Base-by-base conservation (phyloP, 257 asterid species). In the Fraxinus cuspidata region DNA sequence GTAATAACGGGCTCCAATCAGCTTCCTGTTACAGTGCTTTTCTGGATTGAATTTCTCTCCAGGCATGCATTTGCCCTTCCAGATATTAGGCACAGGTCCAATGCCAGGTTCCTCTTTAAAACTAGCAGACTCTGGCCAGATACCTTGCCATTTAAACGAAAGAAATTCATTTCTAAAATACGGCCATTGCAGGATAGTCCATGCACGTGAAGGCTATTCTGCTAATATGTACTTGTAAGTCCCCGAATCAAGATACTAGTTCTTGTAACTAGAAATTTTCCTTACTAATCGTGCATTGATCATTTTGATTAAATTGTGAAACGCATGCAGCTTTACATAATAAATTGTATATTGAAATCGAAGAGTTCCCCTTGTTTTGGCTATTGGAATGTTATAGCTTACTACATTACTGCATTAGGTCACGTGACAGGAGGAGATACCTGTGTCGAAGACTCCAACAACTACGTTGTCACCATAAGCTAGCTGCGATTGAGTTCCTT, bases 51-150 rank as follows among this genome's bases (percentile, higher is more conserved):
- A 91, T 7, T 85, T 77, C 0, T 87, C 87, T 5, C 92, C 96
- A 0, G 72, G 8, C 0, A 75, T 79, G 27, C 96, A 91, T 83
- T 67, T 77, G 27, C 96, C 96, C 58, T 78, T 91, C 94, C 94
- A 91, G 0, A 72, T 74, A 72, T 68, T 84, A 0, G 94, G 94
- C 13, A 84, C 66, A 3, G 94, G 86, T 56, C 86, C 81, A 80
- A 80, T 81, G 38, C 77, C 76, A 1, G 85, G 74, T 80, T 91
- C 92, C 79, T 89, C 94, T 32, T 5, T 44, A 86, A 90, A 90
- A 68, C 96, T 91, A 2, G 77, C 73, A 1, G 90, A 88, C 19
- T 89, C 94, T 19, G 96, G 92, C 94, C 94, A 91, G 53, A 91
- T 74, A 13, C 96, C 96, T 86, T 73, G 71, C 7, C 73, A 66